Evolutionary conservation across 2,329 filamentous ascomycete species (phyloP).

Genomic region (Clarireedia sp.): DNA sequence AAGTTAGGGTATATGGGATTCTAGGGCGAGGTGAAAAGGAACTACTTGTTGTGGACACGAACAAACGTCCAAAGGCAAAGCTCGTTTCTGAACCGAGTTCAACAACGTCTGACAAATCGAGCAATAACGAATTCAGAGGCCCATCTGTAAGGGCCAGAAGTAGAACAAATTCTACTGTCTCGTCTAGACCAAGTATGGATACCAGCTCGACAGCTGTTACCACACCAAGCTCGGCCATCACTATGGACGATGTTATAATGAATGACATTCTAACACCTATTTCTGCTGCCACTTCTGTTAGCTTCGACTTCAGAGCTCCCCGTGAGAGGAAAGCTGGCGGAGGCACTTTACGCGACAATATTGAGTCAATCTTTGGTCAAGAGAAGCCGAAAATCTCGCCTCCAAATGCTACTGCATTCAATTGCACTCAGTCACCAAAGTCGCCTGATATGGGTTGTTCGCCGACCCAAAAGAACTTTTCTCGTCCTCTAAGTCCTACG

Average conservation of each 20-base stretch:
- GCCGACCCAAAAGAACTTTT: not conserved
- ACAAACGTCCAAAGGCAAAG: conserved; percentile 16
- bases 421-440: not conserved
- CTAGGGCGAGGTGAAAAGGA: conserved; percentile 64
- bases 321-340: not conserved
- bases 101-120: not conserved
- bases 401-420: too few relatives aligned
- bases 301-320: not conserved
- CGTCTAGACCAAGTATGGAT: not conserved
- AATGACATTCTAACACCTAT: not conserved
- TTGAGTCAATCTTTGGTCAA: not conserved
- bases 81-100: conserved; percentile 20
- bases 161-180: not conserved
- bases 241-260: not conserved
- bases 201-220: not conserved
- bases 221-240: not conserved
- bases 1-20: conserved; percentile 61
- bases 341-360: not conserved
- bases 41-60: conserved; percentile 58
- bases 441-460: not conserved
- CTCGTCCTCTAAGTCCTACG: not conserved
- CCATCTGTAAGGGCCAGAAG: not conserved
- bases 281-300: not conserved
- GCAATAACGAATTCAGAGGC: not conserved
- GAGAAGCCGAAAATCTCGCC: not conserved